A percentile compares a stretch with the other conserved stretches of the same genome.
phyloP scores from a whole-genome alignment of 2,329 filamentous ascomycete species.

The Beauveria asiatica region DNA sequence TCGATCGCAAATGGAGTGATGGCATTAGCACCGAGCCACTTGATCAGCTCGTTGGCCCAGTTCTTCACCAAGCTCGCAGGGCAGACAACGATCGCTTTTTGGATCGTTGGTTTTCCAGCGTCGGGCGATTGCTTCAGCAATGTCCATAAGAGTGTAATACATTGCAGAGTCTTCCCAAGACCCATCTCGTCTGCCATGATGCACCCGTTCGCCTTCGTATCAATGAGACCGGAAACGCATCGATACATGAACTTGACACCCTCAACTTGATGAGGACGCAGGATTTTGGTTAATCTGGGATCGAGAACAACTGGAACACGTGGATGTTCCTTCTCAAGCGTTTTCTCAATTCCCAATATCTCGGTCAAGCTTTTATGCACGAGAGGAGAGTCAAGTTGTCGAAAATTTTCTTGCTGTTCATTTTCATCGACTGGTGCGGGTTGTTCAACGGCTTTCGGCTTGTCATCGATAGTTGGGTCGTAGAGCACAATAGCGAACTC shows the following conservation, averaged over 20 bases:
- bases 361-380: slow-evolving; percentile 94
- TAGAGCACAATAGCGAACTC: slow-evolving; percentile 96
- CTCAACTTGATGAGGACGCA: slow-evolving; percentile 94
- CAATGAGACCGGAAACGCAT: slow-evolving; percentile 91
- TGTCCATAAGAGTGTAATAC: slow-evolving; percentile 95
- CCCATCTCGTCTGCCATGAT: slow-evolving; percentile 99
- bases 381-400: slow-evolving; percentile 64
- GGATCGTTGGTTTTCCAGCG: slow-evolving; percentile 86
- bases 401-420: slow-evolving; percentile 23
- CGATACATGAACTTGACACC: slow-evolving; percentile 96
- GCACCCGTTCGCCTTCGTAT: slow-evolving; percentile 87
- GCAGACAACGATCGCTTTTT: slow-evolving; percentile 94
- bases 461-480: slow-evolving; percentile 88
- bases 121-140: slow-evolving; percentile 91
- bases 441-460: slow-evolving; percentile 45
- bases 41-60: slow-evolving; percentile 93
- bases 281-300: slow-evolving; percentile 75
- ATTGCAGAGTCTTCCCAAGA: slow-evolving; percentile 92
- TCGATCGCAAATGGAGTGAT: slow-evolving; percentile 93
- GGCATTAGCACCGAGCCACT: slow-evolving; percentile 91
- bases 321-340: slow-evolving; percentile 69
- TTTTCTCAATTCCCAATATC: slow-evolving; percentile 89
- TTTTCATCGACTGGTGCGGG: slow-evolving; percentile 38
- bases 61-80: slow-evolving; percentile 94
- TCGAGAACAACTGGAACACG: slow-evolving; percentile 97